Evolutionary conservation across 2,329 filamentous ascomycete species (phyloP), one percentile per base, ranked within the genome.

Genomic region (Penicillium verrucosum): DNA sequence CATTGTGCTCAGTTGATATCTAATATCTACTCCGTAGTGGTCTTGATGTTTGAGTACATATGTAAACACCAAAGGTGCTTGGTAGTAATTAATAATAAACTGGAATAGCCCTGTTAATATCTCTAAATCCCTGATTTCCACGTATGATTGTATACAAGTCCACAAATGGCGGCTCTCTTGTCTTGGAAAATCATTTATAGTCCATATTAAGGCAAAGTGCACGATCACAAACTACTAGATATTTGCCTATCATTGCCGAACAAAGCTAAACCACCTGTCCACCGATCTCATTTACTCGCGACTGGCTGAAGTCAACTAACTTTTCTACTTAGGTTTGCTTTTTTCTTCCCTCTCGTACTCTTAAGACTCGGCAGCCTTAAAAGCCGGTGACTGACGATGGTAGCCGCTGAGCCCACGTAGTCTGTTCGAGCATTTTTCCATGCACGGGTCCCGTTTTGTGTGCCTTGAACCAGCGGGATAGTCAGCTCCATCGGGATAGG

Each of bases 361-460:
- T 5, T 18, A 14, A 44, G 21, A n/a, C 21, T 32, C 30, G 3
- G 30, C 18, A 27, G 11, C 21, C 34, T 21, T 21, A 23, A 36
- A 42, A 37, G 48, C 48, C 54, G 48, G n/a, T 18, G 21, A 38
- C 38, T 50, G 45, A 55, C 38, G 52, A 55, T 30, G 21, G 7
- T 55, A 55, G 8, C 52, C 46, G 45, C n/a, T 11, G 38, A 29
- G 12, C 9, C n/a, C 14, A 6, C 14, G 41, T 23, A 47, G 30
- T 18, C 30, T n/a, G 9, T 11, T 18, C 18, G 27, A 34, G n/a
- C 21, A 25, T 9, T 37, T 14, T 11, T 29, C 14, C 12, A 41
- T 38, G 27, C 47, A 41, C 12, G 25, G n/a, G 47, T 49, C 12
- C 4, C 44, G 3, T 36, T 34, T 11, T 10, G 8, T 16, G 4